Evolutionary conservation across 257 asterid species (phyloP).

Genomic region (Nemophila menziesii): DNA sequence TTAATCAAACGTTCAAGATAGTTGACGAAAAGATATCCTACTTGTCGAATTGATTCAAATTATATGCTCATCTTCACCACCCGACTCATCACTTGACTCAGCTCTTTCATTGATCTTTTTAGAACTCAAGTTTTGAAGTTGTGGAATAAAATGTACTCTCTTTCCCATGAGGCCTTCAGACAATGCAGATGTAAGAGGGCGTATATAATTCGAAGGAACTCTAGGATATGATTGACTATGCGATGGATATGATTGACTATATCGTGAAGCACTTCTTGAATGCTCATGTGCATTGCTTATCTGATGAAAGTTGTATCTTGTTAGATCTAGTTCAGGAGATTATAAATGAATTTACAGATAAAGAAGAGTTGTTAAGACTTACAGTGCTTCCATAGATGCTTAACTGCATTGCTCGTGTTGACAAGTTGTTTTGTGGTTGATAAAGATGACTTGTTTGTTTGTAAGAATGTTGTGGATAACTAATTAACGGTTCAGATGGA

Average conservation of each 20-base stretch:
- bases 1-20: conserved; percentile 12
- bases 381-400: conserved; percentile 79
- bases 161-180: conserved; percentile 80
- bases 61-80: conserved; percentile 64
- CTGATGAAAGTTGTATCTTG: too few relatives aligned
- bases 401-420: conserved; percentile 71
- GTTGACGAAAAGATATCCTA: conserved; percentile 42
- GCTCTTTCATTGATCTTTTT: conserved; percentile 23
- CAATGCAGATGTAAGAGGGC: conserved; percentile 35
- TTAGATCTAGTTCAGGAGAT: background rate
- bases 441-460: conserved; percentile 15
- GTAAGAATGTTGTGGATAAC: conserved; percentile 55
- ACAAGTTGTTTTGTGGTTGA: conserved; percentile 36
- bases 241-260: conserved; percentile 16
- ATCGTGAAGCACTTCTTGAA: conserved; percentile 20
- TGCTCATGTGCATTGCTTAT: conserved; percentile 20
- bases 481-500: too few relatives aligned
- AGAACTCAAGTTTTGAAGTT: conserved; percentile 9
- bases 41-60: conserved; percentile 77
- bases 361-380: conserved; percentile 11
- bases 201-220: conserved; percentile 23
- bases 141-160: conserved; percentile 8
- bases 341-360: background rate
- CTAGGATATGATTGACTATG: conserved; percentile 58
- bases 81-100: conserved; percentile 78